A percentile compares a stretch with the other conserved stretches of the same genome.
These are phyloP conservation scores for Didymella arachidicola DNA, from an alignment of 2,329 filamentous ascomycete genomes.

Conservation along the genomic window DNA sequence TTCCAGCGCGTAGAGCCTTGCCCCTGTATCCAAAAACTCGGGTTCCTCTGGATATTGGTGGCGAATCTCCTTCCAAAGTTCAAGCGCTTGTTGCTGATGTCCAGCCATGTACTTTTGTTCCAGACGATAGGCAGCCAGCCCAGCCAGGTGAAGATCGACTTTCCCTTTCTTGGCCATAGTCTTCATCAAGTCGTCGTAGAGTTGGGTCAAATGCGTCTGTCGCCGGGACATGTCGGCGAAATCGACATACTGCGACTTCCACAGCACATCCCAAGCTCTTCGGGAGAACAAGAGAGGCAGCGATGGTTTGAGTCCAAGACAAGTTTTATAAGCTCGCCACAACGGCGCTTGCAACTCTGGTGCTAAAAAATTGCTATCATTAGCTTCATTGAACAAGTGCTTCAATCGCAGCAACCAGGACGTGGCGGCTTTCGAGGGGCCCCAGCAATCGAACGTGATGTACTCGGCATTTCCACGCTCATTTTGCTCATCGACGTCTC, in stretches of 20 bases:
- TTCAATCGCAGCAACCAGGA: slow-evolving; percentile 22
- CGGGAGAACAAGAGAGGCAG: slow-evolving; percentile 32
- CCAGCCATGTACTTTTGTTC: slow-evolving; percentile 41
- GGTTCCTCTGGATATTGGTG: slow-evolving; percentile 35
- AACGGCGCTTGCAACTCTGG: slow-evolving; percentile 22
- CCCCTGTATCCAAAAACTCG: slow-evolving; percentile 67
- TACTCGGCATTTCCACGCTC: not conserved
- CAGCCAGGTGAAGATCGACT: slow-evolving; percentile 22
- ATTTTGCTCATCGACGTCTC: not conserved
- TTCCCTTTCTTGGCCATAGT: slow-evolving; percentile 25
- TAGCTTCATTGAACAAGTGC: slow-evolving; percentile 24
- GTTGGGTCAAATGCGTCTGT: slow-evolving; percentile 28
- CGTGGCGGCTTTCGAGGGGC: not conserved
- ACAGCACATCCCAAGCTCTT: slow-evolving; percentile 47
- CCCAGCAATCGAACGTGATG: not conserved
- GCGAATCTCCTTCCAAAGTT: slow-evolving; percentile 42
- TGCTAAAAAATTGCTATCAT: slow-evolving; percentile 8
- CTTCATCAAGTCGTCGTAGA: slow-evolving; percentile 36
- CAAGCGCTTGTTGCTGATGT: slow-evolving; percentile 37
- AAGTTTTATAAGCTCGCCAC: slow-evolving; percentile 44
- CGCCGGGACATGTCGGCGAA: slow-evolving; percentile 25
- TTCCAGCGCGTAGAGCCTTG: slow-evolving; percentile 67
- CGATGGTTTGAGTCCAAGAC: slow-evolving; percentile 28
- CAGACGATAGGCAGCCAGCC: slow-evolving; percentile 35
- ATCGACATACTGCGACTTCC: slow-evolving; percentile 35